Base-by-base conservation (phyloP, 805 yeast species). In the Yarrowia yakushimensis region DNA sequence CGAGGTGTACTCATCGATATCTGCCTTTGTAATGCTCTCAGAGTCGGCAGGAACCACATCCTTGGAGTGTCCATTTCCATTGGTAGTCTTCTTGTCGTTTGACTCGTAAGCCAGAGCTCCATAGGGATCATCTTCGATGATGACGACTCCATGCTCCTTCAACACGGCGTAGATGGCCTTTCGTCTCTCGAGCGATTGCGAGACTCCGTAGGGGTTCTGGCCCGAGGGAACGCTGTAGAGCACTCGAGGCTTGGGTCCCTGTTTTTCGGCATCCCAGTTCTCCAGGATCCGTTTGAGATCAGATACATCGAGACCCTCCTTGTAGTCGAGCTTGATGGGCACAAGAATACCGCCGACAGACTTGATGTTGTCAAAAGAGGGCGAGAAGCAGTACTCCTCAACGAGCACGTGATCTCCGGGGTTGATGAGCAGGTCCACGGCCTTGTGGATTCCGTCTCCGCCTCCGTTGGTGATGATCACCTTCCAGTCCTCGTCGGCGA, bases 71-170 rank as follows among this genome's bases (percentile, higher is more conserved):
- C 33, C 30, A 25, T 25, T 27, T 11, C 52, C 52, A 27, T 45
- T 28, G 18, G 52, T 41, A 12, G 12, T 18, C 8, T 11, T 39
- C 13, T 30, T 30, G 18, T 45, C 30, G 63, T 78, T 62, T 15
- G 48, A 39, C 18, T 66, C 82, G 76, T 86, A 79, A 69, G 85
- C 87, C 69, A 89, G 75, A 74, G 85, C 88, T 74, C 86, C 88
- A 78, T 89, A 90, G 7, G 96, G 96, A 75, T 90, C 96, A 72
- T 89, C 96, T 74, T 90, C 96, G 62, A 88, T 73, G 63, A 89
- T 84, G 31, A 90, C 70, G 62, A 89, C 71, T 72, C 88, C 87
- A 72, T 85, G 87, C 71, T 85, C 83, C 68, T 80, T 81, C 61
- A 88, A 85, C 54, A 89, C 69, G 36, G 78, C 77, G 70, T 87